Evolutionary conservation across 495 filamentous ascomycete species (phyloP), one percentile per base, ranked within the genome.

Genomic region (Neurospora sublineolata): DNA sequence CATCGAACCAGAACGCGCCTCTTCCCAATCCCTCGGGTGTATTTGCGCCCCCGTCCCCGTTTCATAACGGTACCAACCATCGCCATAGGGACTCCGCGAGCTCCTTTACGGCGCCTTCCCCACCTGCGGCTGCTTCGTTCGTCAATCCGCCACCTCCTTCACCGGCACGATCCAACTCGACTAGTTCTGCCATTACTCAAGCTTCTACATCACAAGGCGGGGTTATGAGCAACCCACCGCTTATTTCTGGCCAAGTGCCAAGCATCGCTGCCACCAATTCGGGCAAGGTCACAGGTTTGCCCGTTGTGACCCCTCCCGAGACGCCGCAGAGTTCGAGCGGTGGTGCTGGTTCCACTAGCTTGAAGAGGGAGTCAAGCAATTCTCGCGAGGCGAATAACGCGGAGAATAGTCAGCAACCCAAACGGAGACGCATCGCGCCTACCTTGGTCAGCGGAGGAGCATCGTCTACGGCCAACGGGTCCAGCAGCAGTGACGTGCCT

Each of bases 161-260:
- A 33, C 93, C 92, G 18, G 87, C 92, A 3, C 85, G 94, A 46
- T 94, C 93, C 1, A 96, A 91, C 73, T 97, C 95, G 10, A 86
- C 90, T 5, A 94, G 92, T 3, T 97, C 94, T n/a, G 85, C 94
- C 18, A 86, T 89, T 10, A 96, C 93, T 0, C 82, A 84, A 60
- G 71, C 82, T 14, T 85, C 85, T 1, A 69, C 71, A 2, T 74
- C 77, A 1, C 75, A 71, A 7, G 69, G 76, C 23, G 74, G 76
- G 9, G 76, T 82, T 23, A 86, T 92, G 68, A 94, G 87, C 78
- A 94, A 97, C 73, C 92, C 93, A 12, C 90, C 92, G 0, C 87
- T 92, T 3, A 93, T 90, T 18, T 82, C 90, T 9, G 90, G 92
- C 7, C 89, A 85, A 73, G 86, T 96, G 27, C 92, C 93, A 0